phyloP scores from a whole-genome alignment of 1,139 yeast genomes.

The Meyerozyma smithsonii region DNA sequence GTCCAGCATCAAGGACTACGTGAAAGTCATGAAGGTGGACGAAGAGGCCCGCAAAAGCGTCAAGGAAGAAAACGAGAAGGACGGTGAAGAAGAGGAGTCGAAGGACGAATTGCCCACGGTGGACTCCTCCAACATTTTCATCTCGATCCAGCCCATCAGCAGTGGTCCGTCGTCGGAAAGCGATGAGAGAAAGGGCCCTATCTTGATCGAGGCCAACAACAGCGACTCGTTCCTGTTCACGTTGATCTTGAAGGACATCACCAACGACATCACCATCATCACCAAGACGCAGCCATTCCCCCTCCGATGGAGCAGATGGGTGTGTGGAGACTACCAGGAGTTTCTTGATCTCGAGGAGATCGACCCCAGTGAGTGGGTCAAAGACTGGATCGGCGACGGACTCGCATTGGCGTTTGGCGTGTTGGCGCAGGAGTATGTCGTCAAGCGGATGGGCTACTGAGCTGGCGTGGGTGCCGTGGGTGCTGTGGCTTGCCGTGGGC shows the following conservation, averaged over 20 bases:
- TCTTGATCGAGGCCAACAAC: slow-evolving; percentile 38
- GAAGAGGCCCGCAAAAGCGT: slow-evolving; percentile 17
- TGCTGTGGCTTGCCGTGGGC: too few relatives aligned
- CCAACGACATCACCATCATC: slow-evolving; percentile 67
- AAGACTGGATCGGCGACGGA: slow-evolving; percentile 85
- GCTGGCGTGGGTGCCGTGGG: too few relatives aligned
- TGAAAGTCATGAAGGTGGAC: slow-evolving; percentile 17
- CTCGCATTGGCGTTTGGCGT: slow-evolving; percentile 77
- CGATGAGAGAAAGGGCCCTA: slow-evolving; percentile 32
- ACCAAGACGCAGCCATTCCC: slow-evolving; percentile 91
- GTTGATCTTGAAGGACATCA: slow-evolving; percentile 68
- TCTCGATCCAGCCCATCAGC: slow-evolving; percentile 72
- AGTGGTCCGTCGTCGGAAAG: slow-evolving; percentile 21
- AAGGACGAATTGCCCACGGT: slow-evolving; percentile 16
- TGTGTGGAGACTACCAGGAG: slow-evolving; percentile 46
- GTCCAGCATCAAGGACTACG: slow-evolving; percentile 52
- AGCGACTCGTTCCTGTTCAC: slow-evolving; percentile 54
- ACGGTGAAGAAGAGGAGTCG: slow-evolving; percentile 15
- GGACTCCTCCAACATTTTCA: slow-evolving; percentile 62
- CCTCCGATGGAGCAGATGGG: slow-evolving; percentile 82
- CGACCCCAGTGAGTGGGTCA: slow-evolving; percentile 95
- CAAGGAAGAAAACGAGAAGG: slow-evolving; percentile 19
- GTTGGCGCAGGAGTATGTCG: slow-evolving; percentile 84
- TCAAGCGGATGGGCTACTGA: slow-evolving; percentile 80
- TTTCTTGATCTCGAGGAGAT: slow-evolving; percentile 32